Evolutionary conservation across 2,329 filamentous ascomycete species (phyloP).

Genomic region (Neocucurbitaria cava): DNA sequence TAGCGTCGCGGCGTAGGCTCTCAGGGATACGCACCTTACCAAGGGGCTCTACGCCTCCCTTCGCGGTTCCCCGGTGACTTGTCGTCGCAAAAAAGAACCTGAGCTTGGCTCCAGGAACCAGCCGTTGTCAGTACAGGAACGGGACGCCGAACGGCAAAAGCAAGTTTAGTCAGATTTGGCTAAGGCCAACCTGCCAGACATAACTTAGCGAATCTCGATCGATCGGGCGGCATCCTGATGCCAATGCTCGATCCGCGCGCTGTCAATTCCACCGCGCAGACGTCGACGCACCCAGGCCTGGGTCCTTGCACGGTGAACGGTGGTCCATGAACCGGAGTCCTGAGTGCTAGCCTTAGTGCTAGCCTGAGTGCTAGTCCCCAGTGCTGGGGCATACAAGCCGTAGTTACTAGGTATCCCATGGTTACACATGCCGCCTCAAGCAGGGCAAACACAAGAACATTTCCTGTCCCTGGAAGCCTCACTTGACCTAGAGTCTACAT

Average conservation of each 20-base stretch:
- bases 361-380: background rate
- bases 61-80: background rate
- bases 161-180: constrained; percentile 9
- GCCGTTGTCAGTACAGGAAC: constrained; percentile 7
- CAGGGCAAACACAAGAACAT: background rate
- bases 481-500: background rate
- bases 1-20: background rate
- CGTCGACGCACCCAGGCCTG: background rate
- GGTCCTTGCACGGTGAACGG: background rate
- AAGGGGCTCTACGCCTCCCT: background rate
- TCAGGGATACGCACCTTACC: background rate
- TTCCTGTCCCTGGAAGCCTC: background rate
- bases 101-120: background rate
- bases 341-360: background rate
- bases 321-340: background rate
- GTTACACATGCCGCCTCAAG: too few species aligned
- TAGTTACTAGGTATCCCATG: background rate
- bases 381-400: background rate
- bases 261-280: background rate
- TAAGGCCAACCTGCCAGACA: constrained; percentile 6
- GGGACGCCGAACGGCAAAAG: constrained; percentile 8
- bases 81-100: background rate
- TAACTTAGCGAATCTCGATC: background rate
- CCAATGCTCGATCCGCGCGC: background rate
- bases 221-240: background rate